A percentile compares a stretch with the other conserved stretches of the same genome.
phyloP scores from a whole-genome alignment of 2,329 filamentous ascomycete species.

The Aspergillus fumigatus region DNA sequence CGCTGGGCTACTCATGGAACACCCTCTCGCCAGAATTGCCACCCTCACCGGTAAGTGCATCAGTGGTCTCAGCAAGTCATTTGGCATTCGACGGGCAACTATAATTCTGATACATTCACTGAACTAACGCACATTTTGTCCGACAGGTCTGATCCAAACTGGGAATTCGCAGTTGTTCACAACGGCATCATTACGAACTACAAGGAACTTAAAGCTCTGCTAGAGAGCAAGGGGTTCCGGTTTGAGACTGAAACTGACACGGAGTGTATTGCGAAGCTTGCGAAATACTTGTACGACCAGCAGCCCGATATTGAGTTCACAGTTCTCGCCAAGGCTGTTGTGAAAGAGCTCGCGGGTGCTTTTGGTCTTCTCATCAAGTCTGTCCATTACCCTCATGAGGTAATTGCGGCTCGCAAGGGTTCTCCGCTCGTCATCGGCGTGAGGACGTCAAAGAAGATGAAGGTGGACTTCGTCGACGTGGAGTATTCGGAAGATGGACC shows the following conservation, averaged over 20 bases:
- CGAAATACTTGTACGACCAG: slow-evolving; percentile 96
- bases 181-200: slow-evolving; percentile 99
- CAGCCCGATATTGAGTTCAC: slow-evolving; percentile 95
- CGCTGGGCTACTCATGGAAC: slow-evolving; percentile 97
- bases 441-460: slow-evolving; percentile 97
- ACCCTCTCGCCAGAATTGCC: slow-evolving; percentile 92
- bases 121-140: not conserved
- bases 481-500: slow-evolving; percentile 88
- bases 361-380: slow-evolving; percentile 98
- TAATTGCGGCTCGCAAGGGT: slow-evolving; percentile 96
- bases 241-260: slow-evolving; percentile 99
- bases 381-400: slow-evolving; percentile 95
- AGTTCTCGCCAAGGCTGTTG: slow-evolving; percentile 92
- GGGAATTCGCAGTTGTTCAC: slow-evolving; percentile 97
- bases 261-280: slow-evolving; percentile 97
- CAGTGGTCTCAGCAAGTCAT: not conserved
- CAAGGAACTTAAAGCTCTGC: slow-evolving; percentile 94
- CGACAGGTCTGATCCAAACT: slow-evolving; percentile 78
- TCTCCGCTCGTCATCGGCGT: slow-evolving; percentile 97
- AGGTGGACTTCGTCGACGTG: slow-evolving; percentile 99
- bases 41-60: slow-evolving; percentile 79
- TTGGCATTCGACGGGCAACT: not conserved
- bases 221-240: slow-evolving; percentile 90
- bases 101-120: not conserved
- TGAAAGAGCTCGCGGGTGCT: slow-evolving; percentile 95